phyloP scores from a whole-genome alignment of 495 filamentous ascomycete species.

The Lophium mytilinum region DNA sequence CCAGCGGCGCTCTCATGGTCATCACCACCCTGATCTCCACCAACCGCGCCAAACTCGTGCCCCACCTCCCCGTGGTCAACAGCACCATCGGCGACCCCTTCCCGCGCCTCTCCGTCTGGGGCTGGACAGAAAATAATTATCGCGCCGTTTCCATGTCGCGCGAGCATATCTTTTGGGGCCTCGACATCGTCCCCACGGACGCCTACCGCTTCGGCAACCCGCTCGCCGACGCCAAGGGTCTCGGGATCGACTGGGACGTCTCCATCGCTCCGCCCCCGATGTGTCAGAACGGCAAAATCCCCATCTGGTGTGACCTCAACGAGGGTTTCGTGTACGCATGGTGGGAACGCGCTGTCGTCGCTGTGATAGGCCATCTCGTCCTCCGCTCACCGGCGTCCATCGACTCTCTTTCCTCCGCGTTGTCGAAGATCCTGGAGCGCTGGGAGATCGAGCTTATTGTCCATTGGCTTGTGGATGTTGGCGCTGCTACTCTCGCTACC shows the following conservation, averaged over 20 bases:
- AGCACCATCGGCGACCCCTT: conserved; percentile 18
- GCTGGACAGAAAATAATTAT: conserved; percentile 63
- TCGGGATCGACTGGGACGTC: conserved; percentile 3
- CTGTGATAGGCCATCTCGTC: conserved; percentile 9
- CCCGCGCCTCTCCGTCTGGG: conserved; percentile 46
- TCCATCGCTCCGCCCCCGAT: conserved; percentile 11
- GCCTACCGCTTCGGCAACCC: conserved; percentile 56
- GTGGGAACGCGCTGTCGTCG: conserved; percentile 44
- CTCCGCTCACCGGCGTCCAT: not conserved
- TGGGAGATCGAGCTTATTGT: not conserved
- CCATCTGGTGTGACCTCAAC: conserved; percentile 76
- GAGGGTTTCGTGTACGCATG: conserved; percentile 49
- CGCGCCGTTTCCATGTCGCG: conserved; percentile 63
- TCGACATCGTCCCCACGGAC: conserved; percentile 50
- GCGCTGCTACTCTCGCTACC: too few relatives aligned
- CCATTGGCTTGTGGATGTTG: too few relatives aligned
- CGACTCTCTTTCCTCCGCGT: too few relatives aligned
- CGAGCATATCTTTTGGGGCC: conserved; percentile 50
- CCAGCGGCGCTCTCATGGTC: conserved; percentile 63
- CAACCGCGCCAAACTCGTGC: conserved; percentile 48
- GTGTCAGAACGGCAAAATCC: conserved; percentile 43
- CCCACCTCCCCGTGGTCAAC: conserved; percentile 52
- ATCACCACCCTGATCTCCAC: conserved; percentile 59
- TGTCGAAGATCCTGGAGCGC: not conserved
- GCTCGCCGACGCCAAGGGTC: conserved; percentile 28